Base-by-base conservation (phyloP, 306 rosid genomes). In the Prunus padus region DNA sequence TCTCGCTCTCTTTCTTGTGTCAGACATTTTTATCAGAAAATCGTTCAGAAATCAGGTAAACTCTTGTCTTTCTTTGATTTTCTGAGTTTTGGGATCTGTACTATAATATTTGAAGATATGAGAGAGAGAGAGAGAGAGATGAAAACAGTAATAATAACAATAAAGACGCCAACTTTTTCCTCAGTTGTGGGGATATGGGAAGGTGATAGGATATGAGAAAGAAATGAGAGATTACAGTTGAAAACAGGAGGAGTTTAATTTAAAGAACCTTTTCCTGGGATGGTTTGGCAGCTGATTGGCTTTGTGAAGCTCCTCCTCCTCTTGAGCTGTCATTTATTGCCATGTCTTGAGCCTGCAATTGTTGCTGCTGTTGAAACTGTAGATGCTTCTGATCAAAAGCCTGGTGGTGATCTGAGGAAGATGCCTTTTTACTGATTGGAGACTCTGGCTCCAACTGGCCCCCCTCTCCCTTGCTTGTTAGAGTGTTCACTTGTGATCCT, bases 61-160 rank as follows among this genome's bases (percentile, higher is more conserved):
- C 84, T 82, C 26, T 89, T 81, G 90, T 77, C 83, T 82, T 80
- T 65, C 33, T 75, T 85, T 92, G 84, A 87, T 88, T 83, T 87
- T 90, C 89, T 87, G 84, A 81, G 82, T 73, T 86, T 85, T 83
- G 92, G 96, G 98, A 94, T 94, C 95, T 71, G 98, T 87, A 95
- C 80, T 74, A 77, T 82, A 78, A 52, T 81, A 40, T 76, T 76
- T 72, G 84, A 73, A 82, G 84, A 76, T 69, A 73, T 66, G 80
- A 77, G 56, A 71, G 33, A 20, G 79, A 71, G 75, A 71, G 45
- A 51, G 54, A 56, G 65, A 73, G 55, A 57, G 26, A 65, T 57
- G 30, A 40, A 57, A 77, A 80, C 73, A 80, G 83, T 75, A 71
- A 73, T 47, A 80, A 84, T 79, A 81, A 75, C 78, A 76, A 78